Evolutionary conservation across 768 basidiomycete genomes (phyloP).

Genomic region (Pholiota conissans): DNA sequence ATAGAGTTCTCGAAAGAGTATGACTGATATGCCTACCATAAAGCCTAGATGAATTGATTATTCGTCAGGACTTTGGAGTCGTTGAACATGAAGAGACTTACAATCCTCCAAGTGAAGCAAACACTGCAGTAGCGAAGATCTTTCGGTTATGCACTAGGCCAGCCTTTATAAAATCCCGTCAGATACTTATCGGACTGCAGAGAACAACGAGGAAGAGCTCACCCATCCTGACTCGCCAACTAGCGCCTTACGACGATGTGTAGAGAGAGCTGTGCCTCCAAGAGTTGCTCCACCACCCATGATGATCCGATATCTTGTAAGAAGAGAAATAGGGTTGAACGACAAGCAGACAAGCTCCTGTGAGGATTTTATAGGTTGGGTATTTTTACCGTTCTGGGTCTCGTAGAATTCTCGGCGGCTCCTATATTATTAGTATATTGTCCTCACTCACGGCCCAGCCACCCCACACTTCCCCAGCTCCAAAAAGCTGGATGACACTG

Average conservation of each 20-base stretch:
- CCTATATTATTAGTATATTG: neutral
- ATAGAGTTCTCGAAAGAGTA: neutral
- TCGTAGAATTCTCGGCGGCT: constrained; percentile 13
- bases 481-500: neutral
- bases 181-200: neutral
- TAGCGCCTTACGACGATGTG: constrained; percentile 51
- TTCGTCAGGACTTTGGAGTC: no score
- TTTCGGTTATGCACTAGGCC: constrained; percentile 67
- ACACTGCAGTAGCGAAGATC: constrained; percentile 68
- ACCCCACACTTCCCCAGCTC: constrained; percentile 10
- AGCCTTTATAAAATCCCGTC: constrained; percentile 32
- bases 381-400: neutral
- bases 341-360: neutral
- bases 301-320: neutral
- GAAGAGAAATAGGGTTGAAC: neutral
- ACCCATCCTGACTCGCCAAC: constrained; percentile 72
- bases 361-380: neutral
- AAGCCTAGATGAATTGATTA: constrained; percentile 37
- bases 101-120: constrained; percentile 79
- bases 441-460: neutral
- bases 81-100: no score
- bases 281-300: constrained; percentile 48
- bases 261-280: constrained; percentile 30
- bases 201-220: neutral
- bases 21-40: constrained; percentile 45